A percentile compares a stretch with the other conserved stretches of the same genome.
Evolutionary conservation across 176 grass and related monocot genomes (phyloP).

Genomic region (Puya raimondii): DNA sequence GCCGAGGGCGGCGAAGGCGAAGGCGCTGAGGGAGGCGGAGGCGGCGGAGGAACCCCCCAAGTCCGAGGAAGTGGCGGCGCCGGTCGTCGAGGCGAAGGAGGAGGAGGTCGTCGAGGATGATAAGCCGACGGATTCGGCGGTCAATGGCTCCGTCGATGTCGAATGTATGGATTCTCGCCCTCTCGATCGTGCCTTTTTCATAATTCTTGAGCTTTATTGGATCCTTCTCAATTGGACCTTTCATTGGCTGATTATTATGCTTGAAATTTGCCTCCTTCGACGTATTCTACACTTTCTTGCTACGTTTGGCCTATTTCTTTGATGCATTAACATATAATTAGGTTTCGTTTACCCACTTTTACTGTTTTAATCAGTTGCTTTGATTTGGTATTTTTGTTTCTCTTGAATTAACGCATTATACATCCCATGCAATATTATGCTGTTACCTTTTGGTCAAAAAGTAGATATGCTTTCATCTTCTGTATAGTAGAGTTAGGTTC

Average conservation of each 20-base stretch:
- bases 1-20: constrained; percentile 26
- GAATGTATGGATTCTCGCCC: constrained; percentile 40
- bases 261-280: no score
- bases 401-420: no score
- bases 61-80: neutral
- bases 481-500: no score
- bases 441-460: no score
- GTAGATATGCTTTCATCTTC: no score
- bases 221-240: neutral
- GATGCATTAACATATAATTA: no score
- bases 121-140: constrained; percentile 13
- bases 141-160: constrained; percentile 17
- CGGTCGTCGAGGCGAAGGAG: constrained; percentile 26
- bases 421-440: no score
- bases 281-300: no score
- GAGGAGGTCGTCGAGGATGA: constrained; percentile 28
- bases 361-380: no score
- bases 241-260: neutral
- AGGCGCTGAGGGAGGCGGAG: constrained; percentile 12
- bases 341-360: no score
- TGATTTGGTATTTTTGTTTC: no score
- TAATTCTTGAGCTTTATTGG: neutral
- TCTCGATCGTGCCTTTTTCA: neutral
- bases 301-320: neutral
- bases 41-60: constrained; percentile 16